Evolutionary conservation across 2,329 filamentous ascomycete species (phyloP).

Genomic region (Whalleya microplaca): DNA sequence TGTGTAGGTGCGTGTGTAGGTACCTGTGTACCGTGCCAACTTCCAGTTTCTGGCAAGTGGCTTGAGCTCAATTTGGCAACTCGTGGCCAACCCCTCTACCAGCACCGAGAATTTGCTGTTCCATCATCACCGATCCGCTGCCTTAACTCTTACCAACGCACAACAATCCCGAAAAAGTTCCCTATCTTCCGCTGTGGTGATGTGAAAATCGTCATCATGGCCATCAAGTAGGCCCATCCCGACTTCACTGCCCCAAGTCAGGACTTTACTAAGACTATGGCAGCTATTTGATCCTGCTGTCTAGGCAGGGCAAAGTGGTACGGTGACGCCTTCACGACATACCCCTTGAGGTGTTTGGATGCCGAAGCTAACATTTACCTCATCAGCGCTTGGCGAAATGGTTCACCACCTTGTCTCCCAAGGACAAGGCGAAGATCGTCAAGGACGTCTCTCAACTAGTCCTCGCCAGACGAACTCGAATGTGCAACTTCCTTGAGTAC

Average conservation of each 20-base stretch:
- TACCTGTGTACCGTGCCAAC: too few species aligned
- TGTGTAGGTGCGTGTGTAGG: too few species aligned
- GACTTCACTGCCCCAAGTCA: constrained; percentile 4
- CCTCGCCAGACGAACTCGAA: constrained; percentile 90
- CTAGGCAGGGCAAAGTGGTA: constrained; percentile 98
- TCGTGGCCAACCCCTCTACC: constrained; percentile 39
- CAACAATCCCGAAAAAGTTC: constrained; percentile 11
- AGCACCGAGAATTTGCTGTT: constrained; percentile 27
- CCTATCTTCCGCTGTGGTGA: constrained; percentile 24
- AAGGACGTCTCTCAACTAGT: constrained; percentile 99
- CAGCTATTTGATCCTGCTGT: constrained; percentile 97
- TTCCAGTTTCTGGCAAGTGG: constrained; percentile 1
- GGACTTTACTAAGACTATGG: constrained; percentile 29
- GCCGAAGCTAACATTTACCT: constrained; percentile 21
- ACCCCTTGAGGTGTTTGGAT: constrained; percentile 4
- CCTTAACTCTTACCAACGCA: constrained; percentile 3
- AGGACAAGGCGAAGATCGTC: constrained; percentile 99
- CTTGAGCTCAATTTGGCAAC: constrained; percentile 9
- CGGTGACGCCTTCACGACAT: constrained; percentile 49
- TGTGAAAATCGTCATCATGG: constrained; percentile 46
- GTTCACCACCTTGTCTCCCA: constrained; percentile 97
- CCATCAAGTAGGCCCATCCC: constrained; percentile 52
- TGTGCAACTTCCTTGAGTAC: constrained; percentile 99
- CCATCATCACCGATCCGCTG: constrained; percentile 11
- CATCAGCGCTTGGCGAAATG: constrained; percentile 97